phyloP scores from a whole-genome alignment of 129 eudicot species.

The Flaveria sonorensis region DNA sequence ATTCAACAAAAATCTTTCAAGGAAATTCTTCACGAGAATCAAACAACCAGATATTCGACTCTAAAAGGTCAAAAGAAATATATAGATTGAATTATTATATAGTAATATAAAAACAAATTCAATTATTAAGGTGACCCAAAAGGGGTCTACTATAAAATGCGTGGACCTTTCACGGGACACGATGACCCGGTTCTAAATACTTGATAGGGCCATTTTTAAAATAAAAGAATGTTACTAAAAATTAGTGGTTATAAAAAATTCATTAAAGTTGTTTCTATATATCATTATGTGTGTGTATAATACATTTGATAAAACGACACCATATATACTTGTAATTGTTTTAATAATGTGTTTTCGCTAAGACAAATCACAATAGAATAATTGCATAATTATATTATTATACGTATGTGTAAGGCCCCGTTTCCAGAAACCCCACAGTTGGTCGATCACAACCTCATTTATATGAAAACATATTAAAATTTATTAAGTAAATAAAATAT shows the following conservation, averaged over 20 bases:
- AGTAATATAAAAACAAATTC: slow-evolving; percentile 7
- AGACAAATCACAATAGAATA: neutral
- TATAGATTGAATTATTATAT: neutral
- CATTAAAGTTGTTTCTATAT: neutral
- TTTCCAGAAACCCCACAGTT: too few relatives aligned
- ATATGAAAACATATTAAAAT: too few relatives aligned
- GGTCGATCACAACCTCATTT: too few relatives aligned
- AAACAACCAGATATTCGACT: neutral
- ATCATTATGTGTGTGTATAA: too few relatives aligned
- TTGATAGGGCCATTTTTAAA: neutral
- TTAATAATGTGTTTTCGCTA: neutral
- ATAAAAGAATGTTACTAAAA: neutral
- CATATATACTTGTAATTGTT: neutral
- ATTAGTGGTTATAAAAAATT: neutral
- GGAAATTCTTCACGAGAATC: slow-evolving; percentile 2
- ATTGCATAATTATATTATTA: too few relatives aligned
- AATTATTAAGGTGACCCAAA: slow-evolving; percentile 13
- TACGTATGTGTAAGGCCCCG: too few relatives aligned
- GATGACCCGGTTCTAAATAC: slow-evolving; percentile 22
- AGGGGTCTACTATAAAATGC: slow-evolving; percentile 12
- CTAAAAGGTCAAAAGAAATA: neutral
- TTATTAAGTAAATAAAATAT: too few relatives aligned
- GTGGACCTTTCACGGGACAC: slow-evolving; percentile 30
- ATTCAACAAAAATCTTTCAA: neutral
- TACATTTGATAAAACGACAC: too few relatives aligned